Base-by-base conservation (phyloP, 768 basidiomycete genomes). In the Boletus reticuloceps region DNA sequence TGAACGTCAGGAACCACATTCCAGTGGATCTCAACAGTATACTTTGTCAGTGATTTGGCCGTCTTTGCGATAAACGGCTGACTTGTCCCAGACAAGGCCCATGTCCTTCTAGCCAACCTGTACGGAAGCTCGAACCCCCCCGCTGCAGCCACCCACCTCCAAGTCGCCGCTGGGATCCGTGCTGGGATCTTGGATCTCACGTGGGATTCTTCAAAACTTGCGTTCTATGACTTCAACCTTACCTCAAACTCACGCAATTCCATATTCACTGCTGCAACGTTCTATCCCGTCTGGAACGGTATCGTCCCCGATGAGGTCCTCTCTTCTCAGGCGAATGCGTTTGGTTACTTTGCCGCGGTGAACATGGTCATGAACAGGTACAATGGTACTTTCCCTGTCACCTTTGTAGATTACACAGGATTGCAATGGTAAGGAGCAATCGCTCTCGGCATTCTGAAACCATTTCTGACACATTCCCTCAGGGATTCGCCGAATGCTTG, bases 161-260 rank as follows among this genome's bases (percentile, higher is more conserved):
- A 76, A 22, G 76, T 79, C 4, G 91, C 93, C 0, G 69, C 77
- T 0, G 70, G 94, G 29, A 9, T 29, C 29, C 29, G 29, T 29
- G 1, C 29, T 29, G 29, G 85, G 1, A 83, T 97, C 56, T 74
- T 97, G 36, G 95, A 98, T 68, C 80, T 97, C 10, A 77, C 84
- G 71, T 97, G 94, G 94, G 89, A 96, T 65, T 60, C 83, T 0
- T 71, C 75, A 9, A 90, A 89, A 75, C 76, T 92, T n/a, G 88
- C 88, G 0, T 96, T 95, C 72, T 95, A 95, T 64, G 94, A 96
- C 71, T 97, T 89, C 73, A 91, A 93, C 69, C 69, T 87, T 39
- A 86, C 82, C 8, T 79, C 85, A 3, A 84, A 86, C 47, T 65
- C 80, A 14, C 83, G 88, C 50, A 86, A 83, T 63, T 70, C 62